Evolutionary conservation across 2,329 filamentous ascomycete genomes (phyloP).

Genomic region (Alternaria sp.): DNA sequence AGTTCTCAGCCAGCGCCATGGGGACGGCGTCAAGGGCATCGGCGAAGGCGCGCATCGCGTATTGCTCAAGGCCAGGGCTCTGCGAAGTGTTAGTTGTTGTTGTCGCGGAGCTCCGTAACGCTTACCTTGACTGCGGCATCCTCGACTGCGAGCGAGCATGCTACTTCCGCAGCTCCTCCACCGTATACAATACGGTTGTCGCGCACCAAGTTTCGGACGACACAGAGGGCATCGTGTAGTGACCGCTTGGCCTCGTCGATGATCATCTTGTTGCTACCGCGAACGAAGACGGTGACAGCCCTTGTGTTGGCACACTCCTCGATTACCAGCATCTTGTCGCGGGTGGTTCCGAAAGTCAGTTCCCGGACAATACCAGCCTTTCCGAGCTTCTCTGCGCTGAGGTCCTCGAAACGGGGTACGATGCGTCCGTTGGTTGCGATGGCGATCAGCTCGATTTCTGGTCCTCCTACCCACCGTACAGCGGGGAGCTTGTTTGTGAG

Average conservation of each 20-base stretch:
- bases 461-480: slow-evolving; percentile 96
- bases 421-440: slow-evolving; percentile 98
- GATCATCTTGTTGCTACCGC: slow-evolving; percentile 99
- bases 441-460: slow-evolving; percentile 97
- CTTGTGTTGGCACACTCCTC: slow-evolving; percentile 98
- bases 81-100: slow-evolving; percentile 38
- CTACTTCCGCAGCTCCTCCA: slow-evolving; percentile 94
- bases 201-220: slow-evolving; percentile 92
- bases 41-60: slow-evolving; percentile 97
- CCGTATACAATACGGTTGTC: slow-evolving; percentile 99
- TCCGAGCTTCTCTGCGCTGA: slow-evolving; percentile 89
- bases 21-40: slow-evolving; percentile 93
- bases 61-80: slow-evolving; percentile 97
- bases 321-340: slow-evolving; percentile 99
- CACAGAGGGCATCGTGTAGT: slow-evolving; percentile 94
- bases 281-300: slow-evolving; percentile 93
- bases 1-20: slow-evolving; percentile 97
- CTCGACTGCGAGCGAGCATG: slow-evolving; percentile 94
- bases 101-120: neutral
- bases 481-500: slow-evolving; percentile 96
- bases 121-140: slow-evolving; percentile 82
- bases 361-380: slow-evolving; percentile 88
- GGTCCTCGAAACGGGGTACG: slow-evolving; percentile 94
- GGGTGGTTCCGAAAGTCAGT: slow-evolving; percentile 95
- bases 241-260: slow-evolving; percentile 99